Conservation (phyloP, 345 rosid genomes). For the Euphorbia tirucalli region DNA sequence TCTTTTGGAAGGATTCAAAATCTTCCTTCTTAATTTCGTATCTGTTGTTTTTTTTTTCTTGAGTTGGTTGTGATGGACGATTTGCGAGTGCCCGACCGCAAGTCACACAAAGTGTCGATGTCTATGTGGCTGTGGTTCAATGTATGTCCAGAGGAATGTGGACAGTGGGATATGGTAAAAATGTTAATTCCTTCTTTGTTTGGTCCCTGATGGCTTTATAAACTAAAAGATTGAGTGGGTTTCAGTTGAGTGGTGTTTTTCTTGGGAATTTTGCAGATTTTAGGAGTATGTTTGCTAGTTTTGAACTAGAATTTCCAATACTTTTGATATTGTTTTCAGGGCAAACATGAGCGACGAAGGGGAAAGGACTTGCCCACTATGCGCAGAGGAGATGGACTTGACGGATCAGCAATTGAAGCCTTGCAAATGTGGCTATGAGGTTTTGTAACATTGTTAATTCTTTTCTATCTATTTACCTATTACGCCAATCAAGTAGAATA, state of each 20-base stretch:
- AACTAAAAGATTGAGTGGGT: not conserved
- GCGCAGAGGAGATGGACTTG: conserved; percentile 91
- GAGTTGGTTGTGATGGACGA: not conserved
- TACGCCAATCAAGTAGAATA: not conserved
- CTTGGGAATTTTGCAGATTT: not conserved
- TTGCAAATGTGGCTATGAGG: conserved; percentile 96
- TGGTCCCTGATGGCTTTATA: not conserved
- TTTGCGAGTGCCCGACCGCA: not conserved
- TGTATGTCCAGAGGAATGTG: not conserved
- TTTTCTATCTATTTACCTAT: too few species aligned
- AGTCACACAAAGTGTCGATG: not conserved
- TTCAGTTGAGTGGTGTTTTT: not conserved
- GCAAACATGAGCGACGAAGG: conserved; percentile 78
- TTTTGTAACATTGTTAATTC: conserved; percentile 17
- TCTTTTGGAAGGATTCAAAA: not conserved
- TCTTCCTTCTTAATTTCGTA: not conserved
- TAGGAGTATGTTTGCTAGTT: not conserved
- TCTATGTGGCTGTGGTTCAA: not conserved
- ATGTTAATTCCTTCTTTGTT: not conserved
- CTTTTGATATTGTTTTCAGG: conserved; percentile 7
- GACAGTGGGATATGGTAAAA: not conserved
- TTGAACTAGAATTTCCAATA: not conserved
- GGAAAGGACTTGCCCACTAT: conserved; percentile 85
- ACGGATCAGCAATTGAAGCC: conserved; percentile 95
- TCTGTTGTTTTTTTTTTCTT: not conserved